Base-by-base conservation (phyloP, 108 stramenopile genomes). In the Craspedostauros australis region DNA sequence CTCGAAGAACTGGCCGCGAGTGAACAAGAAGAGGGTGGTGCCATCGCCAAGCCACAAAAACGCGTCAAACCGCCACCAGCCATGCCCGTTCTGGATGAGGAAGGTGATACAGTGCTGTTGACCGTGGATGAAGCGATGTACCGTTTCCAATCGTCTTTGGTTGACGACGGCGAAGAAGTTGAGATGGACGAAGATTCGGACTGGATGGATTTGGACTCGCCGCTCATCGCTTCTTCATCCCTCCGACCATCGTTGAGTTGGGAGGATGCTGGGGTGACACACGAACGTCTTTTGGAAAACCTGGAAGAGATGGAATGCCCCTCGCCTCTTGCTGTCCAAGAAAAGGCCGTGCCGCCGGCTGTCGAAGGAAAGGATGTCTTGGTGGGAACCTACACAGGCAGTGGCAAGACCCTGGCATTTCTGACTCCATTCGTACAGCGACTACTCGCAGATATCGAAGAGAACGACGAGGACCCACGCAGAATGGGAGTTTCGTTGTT, bases 331-430 rank as follows among this genome's bases (percentile, higher is more conserved):
- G 47, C 84, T 6, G 86, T 86, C 8, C 91, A 93, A 68, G 73
- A 67, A 11, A 71, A 80, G 44, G 57, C 87, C 0, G 70, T 71
- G 36, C 86, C 87, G 22, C 48, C 79, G 5, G 77, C 86, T 6
- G 21, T 86, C 5, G 54, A 59, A 7, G 78, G 73, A 28, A 68
- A 71, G 44, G 91, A 89, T 54, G 80, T 82, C 5, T 48, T 93
- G 20, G 56, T 93, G 0, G 86, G 85, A 20, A 87, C 87, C 0
- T 88, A 89, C 49, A 93, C 91, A 1, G 91, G 91, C 6, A 72
- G 69, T 27, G 91, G 91, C 4, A 93, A 93, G 53, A 93, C 91
- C 1, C 53, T 88, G 62, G 77, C 82, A 11, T 93, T 86, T 63
- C 61, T 93, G 52, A 62, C 66, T 6, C 91, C 91, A 0, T 50